Base-by-base conservation (phyloP, 1,284 basidiomycete genomes). In the Moesziomyces aphidis region DNA sequence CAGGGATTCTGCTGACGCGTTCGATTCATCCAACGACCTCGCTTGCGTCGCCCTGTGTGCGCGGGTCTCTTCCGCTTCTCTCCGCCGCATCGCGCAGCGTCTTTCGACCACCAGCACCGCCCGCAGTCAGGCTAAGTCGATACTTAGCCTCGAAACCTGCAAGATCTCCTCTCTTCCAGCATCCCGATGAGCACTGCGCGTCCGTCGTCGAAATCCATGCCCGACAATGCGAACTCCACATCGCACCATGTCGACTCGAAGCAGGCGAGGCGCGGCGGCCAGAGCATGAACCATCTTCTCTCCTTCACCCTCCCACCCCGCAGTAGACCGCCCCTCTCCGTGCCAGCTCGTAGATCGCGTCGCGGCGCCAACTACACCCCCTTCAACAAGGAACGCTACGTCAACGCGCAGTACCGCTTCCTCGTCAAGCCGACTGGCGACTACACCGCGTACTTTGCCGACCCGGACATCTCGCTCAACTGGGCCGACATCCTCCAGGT, bases 401-500 rank as follows among this genome's bases (percentile, higher is more conserved):
- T 84, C 51, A 81, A 83, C 48, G 81, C 79, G 1, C 82, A 84
- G 50, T 84, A 83, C 53, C 78, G 82, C 47, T 84, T 84, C 66
- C 76, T 83, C 39, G 77, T 84, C 61, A 83, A 81, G 59, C 79
- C 82, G 13, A 81, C 82, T 4, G 81, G 79, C 50, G 81, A 84
- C 54, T 80, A 82, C 61, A 79, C 79, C 3, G 77, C 76, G 28
- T 78, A 79, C 55, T 80, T 80, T 56, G 79, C 77, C 42, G 80
- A 84, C 34, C 68, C 82, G 3, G 82, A 83, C 55, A 77, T 83
- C 60, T 81, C 77, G 31, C 65, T 84, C 48, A 73, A 80, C 49
- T 84, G 82, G 82, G 89, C 92, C n/a, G 93, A 98, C 85, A 93
- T 99, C 75, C 88, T 97, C 9, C 96, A 98, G 85, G 91, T 99